These are phyloP conservation scores for Blastocystis sp. DNA, from an alignment of 352 stramenopile genomes.

Conservation along the genomic window DNA sequence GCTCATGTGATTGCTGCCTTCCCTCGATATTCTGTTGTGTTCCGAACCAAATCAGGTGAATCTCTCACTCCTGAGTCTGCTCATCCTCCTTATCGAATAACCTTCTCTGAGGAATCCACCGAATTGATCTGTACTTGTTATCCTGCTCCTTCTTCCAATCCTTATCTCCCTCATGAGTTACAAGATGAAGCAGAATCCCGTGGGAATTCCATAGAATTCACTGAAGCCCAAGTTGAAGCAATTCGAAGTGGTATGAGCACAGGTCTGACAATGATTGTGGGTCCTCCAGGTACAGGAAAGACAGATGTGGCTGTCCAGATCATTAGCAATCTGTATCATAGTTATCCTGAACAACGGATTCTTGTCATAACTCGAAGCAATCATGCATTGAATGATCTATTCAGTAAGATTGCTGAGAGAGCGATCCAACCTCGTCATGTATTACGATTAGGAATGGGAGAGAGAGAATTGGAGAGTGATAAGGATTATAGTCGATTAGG, in stretches of 20 bases:
- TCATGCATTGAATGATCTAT: slow-evolving; percentile 86
- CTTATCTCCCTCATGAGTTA: slow-evolving; percentile 1
- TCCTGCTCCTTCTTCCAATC: neutral
- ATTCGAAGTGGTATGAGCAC: slow-evolving; percentile 82
- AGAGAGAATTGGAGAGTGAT: slow-evolving; percentile 69
- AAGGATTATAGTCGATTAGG: slow-evolving; percentile 83
- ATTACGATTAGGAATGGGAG: slow-evolving; percentile 77
- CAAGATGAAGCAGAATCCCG: slow-evolving; percentile 25
- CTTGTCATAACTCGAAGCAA: slow-evolving; percentile 88
- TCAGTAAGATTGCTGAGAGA: slow-evolving; percentile 79
- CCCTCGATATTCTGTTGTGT: slow-evolving; percentile 22
- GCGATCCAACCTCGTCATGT: slow-evolving; percentile 75
- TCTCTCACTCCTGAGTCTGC: neutral
- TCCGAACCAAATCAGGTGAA: slow-evolving; percentile 29
- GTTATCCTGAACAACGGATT: slow-evolving; percentile 77
- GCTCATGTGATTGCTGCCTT: slow-evolving; percentile 71
- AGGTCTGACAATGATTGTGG: slow-evolving; percentile 85
- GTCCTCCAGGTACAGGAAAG: slow-evolving; percentile 79
- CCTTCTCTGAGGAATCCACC: slow-evolving; percentile 13
- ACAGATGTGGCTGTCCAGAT: slow-evolving; percentile 84
- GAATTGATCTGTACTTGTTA: neutral
- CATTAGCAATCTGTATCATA: slow-evolving; percentile 82
- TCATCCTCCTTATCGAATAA: slow-evolving; percentile 47
- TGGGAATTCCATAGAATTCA: slow-evolving; percentile 78
- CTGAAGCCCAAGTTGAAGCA: slow-evolving; percentile 79